Base-by-base conservation (phyloP, 805 yeast species). In the Blastobotrys mokoenaii region DNA sequence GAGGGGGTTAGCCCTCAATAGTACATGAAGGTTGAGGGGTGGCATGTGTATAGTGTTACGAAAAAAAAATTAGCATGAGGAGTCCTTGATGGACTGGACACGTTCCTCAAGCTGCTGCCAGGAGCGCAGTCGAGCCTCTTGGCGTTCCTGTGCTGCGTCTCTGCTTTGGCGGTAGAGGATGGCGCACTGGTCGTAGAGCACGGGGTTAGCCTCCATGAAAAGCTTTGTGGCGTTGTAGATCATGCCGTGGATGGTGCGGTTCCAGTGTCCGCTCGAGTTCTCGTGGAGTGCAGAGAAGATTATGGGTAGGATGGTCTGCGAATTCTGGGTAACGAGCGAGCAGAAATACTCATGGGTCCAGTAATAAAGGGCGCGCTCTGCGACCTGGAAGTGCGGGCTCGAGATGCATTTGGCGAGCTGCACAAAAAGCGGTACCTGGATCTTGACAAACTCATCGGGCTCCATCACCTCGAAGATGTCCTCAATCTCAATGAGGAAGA, bases 381-480 rank as follows among this genome's bases (percentile, higher is more conserved):
- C 84, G 20, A 93, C 96, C 72, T 93, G 98, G 71, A 93, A 94
- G 68, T 93, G 97, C 22, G 96, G 86, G 1, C 95, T 84, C 22
- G 95, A 76, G 34, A 93, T 89, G 67, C 97, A 90, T 65, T 84
- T 87, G 42, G 96, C 84, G 52, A 93, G 73, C 67, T 93, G 98
- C 27, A 90, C 94, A 66, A 89, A 89, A 40, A 93, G 69, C 2
- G 97, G 97, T 2, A 88, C 84, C 65, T 89, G 94, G 52, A 93
- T 85, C 66, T 87, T 86, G 52, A 80, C 77, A 62, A 93, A 93
- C 66, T 93, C 97, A 47, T 76, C 70, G 11, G 97, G 95, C 65
- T 90, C 97, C 72, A 90, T 87, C 25, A 87, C 93, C 67, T 93
- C 98, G 61, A 89, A 86, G 3, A 93, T 89, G 62, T 93, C 98